Evolutionary conservation across 495 filamentous ascomycete species (phyloP).

Genomic region (Aspergillus nidulans): DNA sequence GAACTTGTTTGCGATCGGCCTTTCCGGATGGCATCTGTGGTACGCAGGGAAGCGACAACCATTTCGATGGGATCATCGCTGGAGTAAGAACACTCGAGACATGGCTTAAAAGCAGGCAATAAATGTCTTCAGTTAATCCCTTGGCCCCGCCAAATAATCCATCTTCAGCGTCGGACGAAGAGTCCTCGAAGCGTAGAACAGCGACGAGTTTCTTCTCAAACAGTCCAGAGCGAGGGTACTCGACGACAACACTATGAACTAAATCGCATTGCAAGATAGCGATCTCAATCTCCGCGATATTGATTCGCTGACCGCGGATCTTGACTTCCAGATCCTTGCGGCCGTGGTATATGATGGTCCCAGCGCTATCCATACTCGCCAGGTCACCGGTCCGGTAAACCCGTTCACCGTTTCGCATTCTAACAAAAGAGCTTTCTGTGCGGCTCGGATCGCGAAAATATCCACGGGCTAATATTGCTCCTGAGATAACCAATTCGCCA

Average conservation of each 20-base stretch:
- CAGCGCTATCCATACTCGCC: not conserved
- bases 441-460: not conserved
- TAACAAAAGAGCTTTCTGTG: slow-evolving; percentile 2
- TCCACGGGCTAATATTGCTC: slow-evolving; percentile 2
- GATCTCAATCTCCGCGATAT: slow-evolving; percentile 9
- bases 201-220: not conserved
- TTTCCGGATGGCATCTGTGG: slow-evolving; percentile 4
- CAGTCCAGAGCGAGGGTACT: slow-evolving; percentile 1
- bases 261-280: slow-evolving; percentile 3
- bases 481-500: slow-evolving; percentile 6
- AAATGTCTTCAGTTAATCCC: not conserved
- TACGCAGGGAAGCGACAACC: not conserved
- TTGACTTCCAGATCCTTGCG: slow-evolving; percentile 10
- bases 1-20: slow-evolving; percentile 10
- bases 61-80: slow-evolving; percentile 4
- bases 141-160: not conserved
- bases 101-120: not conserved
- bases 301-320: slow-evolving; percentile 10
- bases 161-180: not conserved
- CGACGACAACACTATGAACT: slow-evolving; percentile 1
- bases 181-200: not conserved
- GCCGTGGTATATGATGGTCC: slow-evolving; percentile 1
- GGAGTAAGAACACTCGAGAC: not conserved
- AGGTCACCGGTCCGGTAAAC: slow-evolving; percentile 11
- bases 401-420: not conserved